Conservation (phyloP, 2,329 filamentous ascomycete genomes). For the Sclerotinia sclerotiorum region DNA sequence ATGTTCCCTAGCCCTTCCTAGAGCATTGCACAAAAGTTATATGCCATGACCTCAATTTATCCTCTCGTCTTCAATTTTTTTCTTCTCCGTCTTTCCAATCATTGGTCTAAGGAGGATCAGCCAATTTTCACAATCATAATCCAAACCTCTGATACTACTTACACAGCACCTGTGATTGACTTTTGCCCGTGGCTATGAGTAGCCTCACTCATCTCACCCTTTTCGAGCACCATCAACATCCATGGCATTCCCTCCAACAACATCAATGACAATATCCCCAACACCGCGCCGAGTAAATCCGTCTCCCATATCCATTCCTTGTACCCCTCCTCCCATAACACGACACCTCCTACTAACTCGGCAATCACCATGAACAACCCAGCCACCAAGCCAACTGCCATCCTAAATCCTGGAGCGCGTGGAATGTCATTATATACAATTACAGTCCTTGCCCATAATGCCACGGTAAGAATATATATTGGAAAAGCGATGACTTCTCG, state of each 20-base stretch:
- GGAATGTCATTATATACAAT: slow-evolving; percentile 39
- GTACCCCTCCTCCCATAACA: slow-evolving; percentile 32
- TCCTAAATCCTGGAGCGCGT: slow-evolving; percentile 35
- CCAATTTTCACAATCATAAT: background rate
- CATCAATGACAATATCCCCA: slow-evolving; percentile 25
- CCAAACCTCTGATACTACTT: slow-evolving; percentile 12
- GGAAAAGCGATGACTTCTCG: slow-evolving; percentile 27
- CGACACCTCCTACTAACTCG: slow-evolving; percentile 28
- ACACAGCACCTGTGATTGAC: slow-evolving; percentile 28
- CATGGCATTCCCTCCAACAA: slow-evolving; percentile 36
- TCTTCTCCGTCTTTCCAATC: background rate
- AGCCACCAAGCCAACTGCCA: slow-evolving; percentile 39
- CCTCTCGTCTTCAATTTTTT: background rate
- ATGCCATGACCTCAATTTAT: background rate
- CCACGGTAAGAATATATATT: slow-evolving; percentile 29
- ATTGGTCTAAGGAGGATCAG: slow-evolving; percentile 8
- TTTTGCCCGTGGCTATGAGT: slow-evolving; percentile 36
- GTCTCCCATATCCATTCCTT: slow-evolving; percentile 31
- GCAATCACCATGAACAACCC: slow-evolving; percentile 33
- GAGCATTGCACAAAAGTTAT: background rate
- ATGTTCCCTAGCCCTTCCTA: no score
- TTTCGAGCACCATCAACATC: slow-evolving; percentile 37
- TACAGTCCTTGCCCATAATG: slow-evolving; percentile 35
- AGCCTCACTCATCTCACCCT: slow-evolving; percentile 37
- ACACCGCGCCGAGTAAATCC: slow-evolving; percentile 24